phyloP scores from a whole-genome alignment of 2,329 filamentous ascomycete species.

The Epichloe sp. region DNA sequence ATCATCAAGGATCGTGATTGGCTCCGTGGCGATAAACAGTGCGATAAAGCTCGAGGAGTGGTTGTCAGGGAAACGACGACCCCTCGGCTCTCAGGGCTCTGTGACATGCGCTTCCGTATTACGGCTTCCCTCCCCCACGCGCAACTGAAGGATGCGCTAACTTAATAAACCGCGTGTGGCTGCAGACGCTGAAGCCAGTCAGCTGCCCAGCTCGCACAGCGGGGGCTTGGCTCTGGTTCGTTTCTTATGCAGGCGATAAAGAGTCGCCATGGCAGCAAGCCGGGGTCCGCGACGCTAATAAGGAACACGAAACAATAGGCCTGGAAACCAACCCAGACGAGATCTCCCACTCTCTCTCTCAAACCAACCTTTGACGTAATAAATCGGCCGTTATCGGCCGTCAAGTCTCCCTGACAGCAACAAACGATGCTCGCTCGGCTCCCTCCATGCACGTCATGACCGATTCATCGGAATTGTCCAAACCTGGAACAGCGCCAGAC shows the following conservation, averaged over 20 bases:
- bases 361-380: too few relatives aligned
- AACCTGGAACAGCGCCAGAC: too few relatives aligned
- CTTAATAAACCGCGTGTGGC: background rate
- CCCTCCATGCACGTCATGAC: too few relatives aligned
- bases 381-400: too few relatives aligned
- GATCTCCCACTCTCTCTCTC: too few relatives aligned
- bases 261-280: slow-evolving; percentile 13
- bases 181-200: slow-evolving; percentile 1
- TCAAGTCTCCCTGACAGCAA: too few relatives aligned
- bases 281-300: slow-evolving; percentile 8
- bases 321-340: too few relatives aligned
- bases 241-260: background rate
- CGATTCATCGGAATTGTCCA: too few relatives aligned
- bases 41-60: background rate
- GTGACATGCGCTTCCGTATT: background rate
- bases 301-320: slow-evolving; percentile 6
- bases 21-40: slow-evolving; percentile 5
- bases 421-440: too few relatives aligned
- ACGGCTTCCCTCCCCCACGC: background rate
- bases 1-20: slow-evolving; percentile 4
- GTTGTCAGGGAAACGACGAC: slow-evolving; percentile 5
- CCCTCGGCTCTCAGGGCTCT: background rate
- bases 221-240: too few relatives aligned
- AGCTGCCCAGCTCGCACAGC: background rate
- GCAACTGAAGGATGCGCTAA: background rate